phyloP scores from a whole-genome alignment of 495 filamentous ascomycete genomes.

The Aspergillus ellipticus region DNA sequence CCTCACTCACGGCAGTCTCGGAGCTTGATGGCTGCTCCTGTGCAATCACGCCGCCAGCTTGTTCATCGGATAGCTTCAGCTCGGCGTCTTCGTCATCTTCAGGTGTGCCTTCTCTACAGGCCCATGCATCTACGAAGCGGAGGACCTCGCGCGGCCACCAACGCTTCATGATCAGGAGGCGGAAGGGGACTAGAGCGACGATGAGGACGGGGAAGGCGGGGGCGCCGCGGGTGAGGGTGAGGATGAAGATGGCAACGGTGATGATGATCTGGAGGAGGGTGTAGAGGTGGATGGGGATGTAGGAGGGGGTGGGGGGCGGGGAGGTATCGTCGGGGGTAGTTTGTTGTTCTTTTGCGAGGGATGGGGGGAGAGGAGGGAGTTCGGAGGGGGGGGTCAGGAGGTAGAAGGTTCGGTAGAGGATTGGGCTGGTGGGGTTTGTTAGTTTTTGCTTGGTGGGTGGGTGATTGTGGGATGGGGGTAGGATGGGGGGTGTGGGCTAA shows the following conservation, averaged over 20 bases:
- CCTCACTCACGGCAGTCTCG: neutral
- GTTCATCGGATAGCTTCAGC: conserved; percentile 10
- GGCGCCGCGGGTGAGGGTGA: conserved; percentile 62
- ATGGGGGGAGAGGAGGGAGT: conserved; percentile 53
- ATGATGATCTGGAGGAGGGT: conserved; percentile 58
- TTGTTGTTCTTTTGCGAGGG: conserved; percentile 28
- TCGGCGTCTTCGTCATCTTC: conserved; percentile 55
- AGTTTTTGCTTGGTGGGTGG: neutral
- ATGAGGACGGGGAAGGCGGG: conserved; percentile 67
- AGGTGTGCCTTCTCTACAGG: conserved; percentile 63
- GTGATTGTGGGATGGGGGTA: neutral
- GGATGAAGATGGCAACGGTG: conserved; percentile 58
- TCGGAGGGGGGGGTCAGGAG: conserved; percentile 62
- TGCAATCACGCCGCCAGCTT: neutral
- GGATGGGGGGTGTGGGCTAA: neutral
- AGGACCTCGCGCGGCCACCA: conserved; percentile 61
- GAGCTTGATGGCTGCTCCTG: neutral
- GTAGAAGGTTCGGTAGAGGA: conserved; percentile 60
- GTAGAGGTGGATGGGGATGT: conserved; percentile 59
- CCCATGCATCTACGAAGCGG: conserved; percentile 65
- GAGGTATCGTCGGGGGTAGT: neutral
- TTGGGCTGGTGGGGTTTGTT: conserved; percentile 38
- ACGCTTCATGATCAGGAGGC: conserved; percentile 59
- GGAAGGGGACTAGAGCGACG: conserved; percentile 60
- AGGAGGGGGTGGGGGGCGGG: conserved; percentile 30